A percentile compares a stretch with the other conserved stretches of the same genome.
These are phyloP conservation scores for Paramecium caudatum DNA, from an alignment of 73 alveolate species.

Conservation along the genomic window DNA sequence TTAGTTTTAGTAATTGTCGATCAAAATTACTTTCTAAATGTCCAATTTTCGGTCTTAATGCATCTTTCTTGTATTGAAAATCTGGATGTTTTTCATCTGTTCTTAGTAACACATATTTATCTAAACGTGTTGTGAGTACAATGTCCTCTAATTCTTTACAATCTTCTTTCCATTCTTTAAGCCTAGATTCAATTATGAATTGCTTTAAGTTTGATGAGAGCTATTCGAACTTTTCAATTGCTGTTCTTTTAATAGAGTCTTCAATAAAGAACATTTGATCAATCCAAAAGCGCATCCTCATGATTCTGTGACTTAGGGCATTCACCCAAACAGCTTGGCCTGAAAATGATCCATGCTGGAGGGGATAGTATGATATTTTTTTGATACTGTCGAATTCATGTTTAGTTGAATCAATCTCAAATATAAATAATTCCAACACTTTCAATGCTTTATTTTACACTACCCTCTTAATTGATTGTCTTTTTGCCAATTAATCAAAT, in stretches of 20 bases:
- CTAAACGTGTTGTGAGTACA: conserved; percentile 58
- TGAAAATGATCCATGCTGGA: conserved; percentile 87
- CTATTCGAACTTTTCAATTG: conserved; percentile 86
- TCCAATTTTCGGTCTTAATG: conserved; percentile 67
- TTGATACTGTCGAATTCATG: conserved; percentile 93
- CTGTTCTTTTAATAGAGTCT: conserved; percentile 78
- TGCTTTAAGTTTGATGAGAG: conserved; percentile 82
- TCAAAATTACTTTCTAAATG: conserved; percentile 91
- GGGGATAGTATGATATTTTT: conserved; percentile 83
- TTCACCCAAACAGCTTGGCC: conserved; percentile 94
- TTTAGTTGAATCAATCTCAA: conserved; percentile 83
- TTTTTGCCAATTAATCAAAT: conserved; percentile 96
- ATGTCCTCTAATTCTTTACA: conserved; percentile 76
- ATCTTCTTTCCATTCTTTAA: conserved; percentile 88
- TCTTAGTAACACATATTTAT: conserved; percentile 59
- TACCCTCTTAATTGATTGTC: conserved; percentile 95
- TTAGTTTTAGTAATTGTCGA: conserved; percentile 81
- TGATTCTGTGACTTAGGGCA: conserved; percentile 78
- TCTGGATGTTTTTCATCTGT: conserved; percentile 70
- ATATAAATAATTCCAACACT: conserved; percentile 85
- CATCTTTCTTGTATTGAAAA: conserved; percentile 53
- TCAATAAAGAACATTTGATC: conserved; percentile 76
- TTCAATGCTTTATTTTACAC: conserved; percentile 96
- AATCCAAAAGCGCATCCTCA: conserved; percentile 74
- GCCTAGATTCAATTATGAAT: conserved; percentile 83